phyloP scores from a whole-genome alignment of 2,329 filamentous ascomycete genomes.

The Scedosporium minutisporum region DNA sequence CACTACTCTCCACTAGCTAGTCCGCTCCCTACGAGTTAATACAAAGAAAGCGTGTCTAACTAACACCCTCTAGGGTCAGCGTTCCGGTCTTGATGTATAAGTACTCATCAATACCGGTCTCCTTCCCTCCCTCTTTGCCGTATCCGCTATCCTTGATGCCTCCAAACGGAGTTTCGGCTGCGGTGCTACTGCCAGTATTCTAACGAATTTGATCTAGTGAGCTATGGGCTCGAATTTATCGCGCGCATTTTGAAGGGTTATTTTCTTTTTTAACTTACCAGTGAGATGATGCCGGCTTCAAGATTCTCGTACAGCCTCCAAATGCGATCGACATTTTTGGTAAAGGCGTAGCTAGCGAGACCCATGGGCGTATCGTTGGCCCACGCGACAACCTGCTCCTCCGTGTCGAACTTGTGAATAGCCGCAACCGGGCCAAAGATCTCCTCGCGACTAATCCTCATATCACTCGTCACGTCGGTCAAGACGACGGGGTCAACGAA shows the following conservation, averaged over 20 bases:
- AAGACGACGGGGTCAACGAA: constrained; percentile 64
- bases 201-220: too few relatives aligned
- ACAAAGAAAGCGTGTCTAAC: too few relatives aligned
- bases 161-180: constrained; percentile 43
- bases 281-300: constrained; percentile 82
- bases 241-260: too few relatives aligned
- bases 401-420: constrained; percentile 58
- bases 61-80: too few relatives aligned
- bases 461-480: constrained; percentile 54
- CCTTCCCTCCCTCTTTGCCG: constrained; percentile 38
- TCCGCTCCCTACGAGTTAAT: too few relatives aligned
- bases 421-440: constrained; percentile 65
- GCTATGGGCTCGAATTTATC: too few relatives aligned
- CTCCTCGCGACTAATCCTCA: constrained; percentile 58
- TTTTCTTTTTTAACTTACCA: too few relatives aligned
- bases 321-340: constrained; percentile 48
- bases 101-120: constrained; percentile 47
- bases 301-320: constrained; percentile 57
- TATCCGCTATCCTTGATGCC: constrained; percentile 38
- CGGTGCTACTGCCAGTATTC: constrained; percentile 62
- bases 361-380: constrained; percentile 61
- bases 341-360: constrained; percentile 66
- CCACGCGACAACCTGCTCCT: constrained; percentile 57
- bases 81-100: constrained; percentile 45
- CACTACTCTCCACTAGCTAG: too few relatives aligned